These are phyloP conservation scores for Pachysandra terminalis DNA, from an alignment of 164 flowering plant genomes.

Conservation along the genomic window DNA sequence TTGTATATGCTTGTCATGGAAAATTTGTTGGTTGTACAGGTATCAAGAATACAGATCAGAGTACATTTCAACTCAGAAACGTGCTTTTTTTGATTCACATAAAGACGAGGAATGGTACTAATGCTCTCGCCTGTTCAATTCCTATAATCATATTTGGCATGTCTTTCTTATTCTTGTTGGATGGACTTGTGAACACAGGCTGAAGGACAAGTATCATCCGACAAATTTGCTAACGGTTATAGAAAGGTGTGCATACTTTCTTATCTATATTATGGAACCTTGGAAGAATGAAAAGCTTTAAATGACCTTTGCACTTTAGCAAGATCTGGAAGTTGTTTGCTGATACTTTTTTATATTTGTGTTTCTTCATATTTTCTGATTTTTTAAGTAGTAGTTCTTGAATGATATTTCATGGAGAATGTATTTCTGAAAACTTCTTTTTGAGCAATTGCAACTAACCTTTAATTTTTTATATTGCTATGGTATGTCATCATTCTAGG, in stretches of 20 bases:
- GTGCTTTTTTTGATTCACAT: slow-evolving; percentile 80
- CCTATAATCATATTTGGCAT: background rate
- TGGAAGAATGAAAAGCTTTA: background rate
- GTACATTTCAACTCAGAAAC: slow-evolving; percentile 91
- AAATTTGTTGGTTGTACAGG: slow-evolving; percentile 31
- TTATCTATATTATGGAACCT: background rate
- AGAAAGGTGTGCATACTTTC: slow-evolving; percentile 59
- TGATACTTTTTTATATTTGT: background rate
- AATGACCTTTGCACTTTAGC: background rate
- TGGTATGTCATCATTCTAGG: no score
- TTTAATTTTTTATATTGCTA: no score
- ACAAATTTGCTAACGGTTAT: slow-evolving; percentile 79
- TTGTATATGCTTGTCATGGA: background rate
- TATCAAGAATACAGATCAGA: slow-evolving; percentile 94
- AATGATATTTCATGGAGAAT: no score
- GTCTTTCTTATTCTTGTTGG: slow-evolving; percentile 9
- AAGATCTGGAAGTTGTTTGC: background rate
- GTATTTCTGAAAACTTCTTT: no score
- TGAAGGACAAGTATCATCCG: slow-evolving; percentile 95
- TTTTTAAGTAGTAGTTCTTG: background rate
- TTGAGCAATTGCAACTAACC: no score
- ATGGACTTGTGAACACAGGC: slow-evolving; percentile 49
- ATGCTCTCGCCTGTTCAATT: background rate
- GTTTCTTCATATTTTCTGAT: background rate
- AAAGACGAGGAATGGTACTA: slow-evolving; percentile 93